Evolutionary conservation across 2,329 filamentous ascomycete species (phyloP).

Genomic region (Epichloe gansuensis): DNA sequence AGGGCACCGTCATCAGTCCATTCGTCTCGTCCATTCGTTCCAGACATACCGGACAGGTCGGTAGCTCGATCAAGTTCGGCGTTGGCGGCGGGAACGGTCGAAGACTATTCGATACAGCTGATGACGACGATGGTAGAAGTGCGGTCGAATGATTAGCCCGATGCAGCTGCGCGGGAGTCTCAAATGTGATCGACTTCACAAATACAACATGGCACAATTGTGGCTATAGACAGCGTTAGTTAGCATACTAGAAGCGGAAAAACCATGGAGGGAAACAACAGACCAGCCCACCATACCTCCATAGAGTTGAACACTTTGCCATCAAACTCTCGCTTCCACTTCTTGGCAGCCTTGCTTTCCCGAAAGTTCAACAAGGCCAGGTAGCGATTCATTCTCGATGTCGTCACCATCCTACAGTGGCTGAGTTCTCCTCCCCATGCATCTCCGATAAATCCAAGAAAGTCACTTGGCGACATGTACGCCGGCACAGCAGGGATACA

Average conservation of each 20-base stretch:
- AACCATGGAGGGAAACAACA: neutral
- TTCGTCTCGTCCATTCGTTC: constrained; percentile 98
- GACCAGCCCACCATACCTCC: constrained; percentile 44
- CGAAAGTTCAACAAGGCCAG: constrained; percentile 94
- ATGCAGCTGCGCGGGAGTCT: constrained; percentile 40
- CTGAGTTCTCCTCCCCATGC: constrained; percentile 75
- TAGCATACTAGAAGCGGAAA: constrained; percentile 5
- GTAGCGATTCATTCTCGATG: constrained; percentile 77
- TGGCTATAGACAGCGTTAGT: constrained; percentile 34
- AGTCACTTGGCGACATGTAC: constrained; percentile 82
- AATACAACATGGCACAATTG: constrained; percentile 94
- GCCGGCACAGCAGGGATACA: constrained; percentile 92
- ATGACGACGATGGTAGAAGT: constrained; percentile 21
- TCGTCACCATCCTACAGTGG: constrained; percentile 91
- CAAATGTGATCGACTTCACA: constrained; percentile 81
- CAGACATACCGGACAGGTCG: constrained; percentile 90
- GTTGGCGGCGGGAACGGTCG: constrained; percentile 56
- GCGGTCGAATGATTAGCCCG: constrained; percentile 49
- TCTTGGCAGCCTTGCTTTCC: constrained; percentile 55
- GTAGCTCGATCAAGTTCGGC: constrained; percentile 75
- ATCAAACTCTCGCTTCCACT: constrained; percentile 80
- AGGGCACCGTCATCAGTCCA: constrained; percentile 86
- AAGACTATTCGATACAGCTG: constrained; percentile 30
- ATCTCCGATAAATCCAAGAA: constrained; percentile 83
- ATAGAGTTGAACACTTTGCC: constrained; percentile 87